A percentile compares a stretch with the other conserved stretches of the same genome.
Evolutionary conservation across 2,329 filamentous ascomycete species (phyloP).

Genomic region (Corniculantispora saksenae): DNA sequence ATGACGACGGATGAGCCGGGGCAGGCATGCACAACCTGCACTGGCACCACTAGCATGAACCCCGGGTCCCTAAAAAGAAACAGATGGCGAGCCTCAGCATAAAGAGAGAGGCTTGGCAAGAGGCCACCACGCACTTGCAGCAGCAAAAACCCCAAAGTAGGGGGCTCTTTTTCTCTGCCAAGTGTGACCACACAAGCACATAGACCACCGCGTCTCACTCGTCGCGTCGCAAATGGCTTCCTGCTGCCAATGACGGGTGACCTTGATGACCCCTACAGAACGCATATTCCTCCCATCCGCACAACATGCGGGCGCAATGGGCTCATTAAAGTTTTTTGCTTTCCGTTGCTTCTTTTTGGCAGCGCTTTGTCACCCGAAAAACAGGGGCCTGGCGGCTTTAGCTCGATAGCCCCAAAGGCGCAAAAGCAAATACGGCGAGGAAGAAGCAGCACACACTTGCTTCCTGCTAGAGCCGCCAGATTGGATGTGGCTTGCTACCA

Average conservation of each 20-base stretch:
- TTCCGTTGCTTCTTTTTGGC: neutral
- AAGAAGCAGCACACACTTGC: neutral
- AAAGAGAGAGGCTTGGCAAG: constrained; percentile 3
- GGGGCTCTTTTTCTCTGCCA: neutral
- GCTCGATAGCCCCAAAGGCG: neutral
- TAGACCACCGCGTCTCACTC: neutral
- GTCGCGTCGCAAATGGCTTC: neutral
- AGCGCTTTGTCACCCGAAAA: constrained; percentile 10
- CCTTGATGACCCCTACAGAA: neutral
- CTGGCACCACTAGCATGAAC: constrained; percentile 2
- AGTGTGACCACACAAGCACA: neutral
- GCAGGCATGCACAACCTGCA: neutral
- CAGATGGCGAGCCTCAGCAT: constrained; percentile 1
- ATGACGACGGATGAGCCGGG: constrained; percentile 20
- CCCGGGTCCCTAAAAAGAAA: constrained; percentile 9
- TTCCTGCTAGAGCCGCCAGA: constrained; percentile 1
- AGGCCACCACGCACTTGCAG: neutral
- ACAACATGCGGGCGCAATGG: neutral
- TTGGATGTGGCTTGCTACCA: constrained; percentile 1
- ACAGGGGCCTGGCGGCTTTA: neutral
- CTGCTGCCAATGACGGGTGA: neutral
- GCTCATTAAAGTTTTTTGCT: neutral
- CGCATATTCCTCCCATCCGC: neutral
- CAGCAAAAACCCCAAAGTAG: neutral
- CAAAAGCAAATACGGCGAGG: neutral